Conservation (phyloP, 371 early-diverging fungal genomes). For the Basidiobolus meristosporus region DNA sequence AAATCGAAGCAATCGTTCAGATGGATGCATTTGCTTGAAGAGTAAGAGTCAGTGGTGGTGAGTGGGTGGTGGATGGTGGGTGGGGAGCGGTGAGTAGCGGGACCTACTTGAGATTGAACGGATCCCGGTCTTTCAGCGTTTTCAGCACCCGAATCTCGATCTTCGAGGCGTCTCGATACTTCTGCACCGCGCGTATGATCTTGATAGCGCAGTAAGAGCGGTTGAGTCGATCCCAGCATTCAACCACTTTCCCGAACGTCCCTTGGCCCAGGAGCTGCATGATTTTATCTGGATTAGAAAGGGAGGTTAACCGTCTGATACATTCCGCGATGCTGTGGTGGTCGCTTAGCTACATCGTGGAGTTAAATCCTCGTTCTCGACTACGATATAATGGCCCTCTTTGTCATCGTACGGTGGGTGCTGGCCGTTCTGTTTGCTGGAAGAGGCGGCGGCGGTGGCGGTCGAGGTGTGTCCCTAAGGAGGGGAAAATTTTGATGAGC, state of each 20-base stretch:
- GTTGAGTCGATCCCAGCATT: conserved; percentile 52
- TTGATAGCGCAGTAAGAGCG: conserved; percentile 53
- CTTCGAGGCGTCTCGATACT: conserved; percentile 84
- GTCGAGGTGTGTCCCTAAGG: too few relatives aligned
- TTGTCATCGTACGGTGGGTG: conserved; percentile 65
- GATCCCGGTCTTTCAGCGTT: conserved; percentile 57
- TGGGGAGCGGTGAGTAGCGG: background rate
- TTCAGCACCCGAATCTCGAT: conserved; percentile 76
- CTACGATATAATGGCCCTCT: conserved; percentile 81
- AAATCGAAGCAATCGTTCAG: conserved; percentile 62
- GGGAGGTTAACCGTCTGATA: too few relatives aligned
- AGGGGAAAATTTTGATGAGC: too few relatives aligned
- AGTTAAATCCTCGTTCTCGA: conserved; percentile 46
- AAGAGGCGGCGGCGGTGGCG: too few relatives aligned
- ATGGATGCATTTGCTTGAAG: conserved; percentile 27
- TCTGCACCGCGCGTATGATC: conserved; percentile 81
- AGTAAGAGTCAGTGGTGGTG: background rate
- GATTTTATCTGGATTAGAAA: conserved; percentile 44
- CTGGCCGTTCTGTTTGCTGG: too few relatives aligned
- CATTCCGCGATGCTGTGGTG: too few relatives aligned
- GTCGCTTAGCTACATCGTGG: conserved; percentile 32
- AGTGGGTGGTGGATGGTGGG: background rate
- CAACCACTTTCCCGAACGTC: conserved; percentile 91
- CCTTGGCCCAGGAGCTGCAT: conserved; percentile 80
- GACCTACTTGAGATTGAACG: conserved; percentile 34